A percentile compares a stretch with the other conserved stretches of the same genome.
Evolutionary conservation across 116 monocot genomes (phyloP).

Genomic region (Trichopus zeylanicus): DNA sequence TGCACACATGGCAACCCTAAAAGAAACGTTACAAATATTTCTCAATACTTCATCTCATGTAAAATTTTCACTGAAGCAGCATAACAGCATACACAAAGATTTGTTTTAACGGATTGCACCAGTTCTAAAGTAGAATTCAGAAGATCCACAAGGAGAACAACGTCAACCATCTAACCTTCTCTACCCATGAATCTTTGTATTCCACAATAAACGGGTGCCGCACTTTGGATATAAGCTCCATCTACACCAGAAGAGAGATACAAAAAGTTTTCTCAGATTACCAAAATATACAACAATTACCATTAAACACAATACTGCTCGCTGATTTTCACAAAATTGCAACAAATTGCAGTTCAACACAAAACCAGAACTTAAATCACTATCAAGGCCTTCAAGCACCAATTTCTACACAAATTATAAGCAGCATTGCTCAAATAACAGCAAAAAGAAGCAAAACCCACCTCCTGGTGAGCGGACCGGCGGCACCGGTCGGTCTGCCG

Average conservation of each 20-base stretch:
- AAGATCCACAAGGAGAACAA: not conserved
- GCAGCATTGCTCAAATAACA: not conserved
- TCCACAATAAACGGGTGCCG: constrained; percentile 90
- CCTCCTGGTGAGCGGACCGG: constrained; percentile 63
- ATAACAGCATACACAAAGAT: not conserved
- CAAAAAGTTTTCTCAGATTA: no score
- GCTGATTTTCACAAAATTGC: no score
- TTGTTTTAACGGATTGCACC: not conserved
- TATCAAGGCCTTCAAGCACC: not conserved
- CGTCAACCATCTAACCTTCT: constrained; percentile 32
- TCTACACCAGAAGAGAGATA: constrained; percentile 24
- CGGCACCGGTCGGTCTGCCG: constrained; percentile 61
- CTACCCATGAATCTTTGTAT: constrained; percentile 99
- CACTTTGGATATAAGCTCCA: constrained; percentile 94
- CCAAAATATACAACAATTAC: no score
- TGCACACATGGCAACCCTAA: constrained; percentile 98
- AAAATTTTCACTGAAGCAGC: not conserved
- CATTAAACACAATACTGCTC: no score
- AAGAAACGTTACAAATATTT: not conserved
- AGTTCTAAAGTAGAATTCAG: not conserved
- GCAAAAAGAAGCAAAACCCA: constrained; percentile 3
- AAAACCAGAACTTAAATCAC: not conserved
- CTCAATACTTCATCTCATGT: not conserved
- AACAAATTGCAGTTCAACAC: not conserved
- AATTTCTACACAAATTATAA: not conserved